A percentile compares a stretch with the other conserved stretches of the same genome.
phyloP scores from a whole-genome alignment of 2,329 filamentous ascomycete species.

The Epichloe sylvatica region DNA sequence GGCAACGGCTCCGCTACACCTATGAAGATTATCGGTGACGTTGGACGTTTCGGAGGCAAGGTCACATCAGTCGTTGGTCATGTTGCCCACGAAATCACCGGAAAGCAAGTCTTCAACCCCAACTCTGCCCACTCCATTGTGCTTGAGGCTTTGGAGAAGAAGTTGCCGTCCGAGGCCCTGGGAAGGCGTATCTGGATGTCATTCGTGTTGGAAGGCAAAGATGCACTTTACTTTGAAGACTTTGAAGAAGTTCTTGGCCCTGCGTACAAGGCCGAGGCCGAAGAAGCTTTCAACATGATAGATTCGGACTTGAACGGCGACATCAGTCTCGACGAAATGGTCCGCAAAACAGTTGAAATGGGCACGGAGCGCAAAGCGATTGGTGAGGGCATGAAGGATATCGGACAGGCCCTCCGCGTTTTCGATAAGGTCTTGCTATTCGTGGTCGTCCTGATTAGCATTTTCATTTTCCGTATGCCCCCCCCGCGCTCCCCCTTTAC shows the following conservation, averaged over 20 bases:
- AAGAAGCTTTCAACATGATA: constrained; percentile 68
- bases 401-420: constrained; percentile 83
- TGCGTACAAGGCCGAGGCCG: constrained; percentile 60
- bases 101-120: constrained; percentile 88
- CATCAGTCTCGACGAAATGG: constrained; percentile 90
- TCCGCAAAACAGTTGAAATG: constrained; percentile 71
- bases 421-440: constrained; percentile 76
- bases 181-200: constrained; percentile 97
- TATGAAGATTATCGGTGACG: constrained; percentile 62
- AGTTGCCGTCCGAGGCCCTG: constrained; percentile 72
- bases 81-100: constrained; percentile 85
- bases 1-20: constrained; percentile 55
- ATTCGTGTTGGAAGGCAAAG: constrained; percentile 80
- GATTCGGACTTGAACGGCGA: constrained; percentile 87
- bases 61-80: constrained; percentile 88
- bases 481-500: too few relatives aligned
- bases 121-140: constrained; percentile 84
- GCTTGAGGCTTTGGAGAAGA: constrained; percentile 75
- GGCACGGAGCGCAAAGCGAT: constrained; percentile 80
- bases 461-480: constrained; percentile 66
- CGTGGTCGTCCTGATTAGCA: constrained; percentile 63
- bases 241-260: constrained; percentile 75
- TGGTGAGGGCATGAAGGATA: constrained; percentile 88
- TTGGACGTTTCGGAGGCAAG: constrained; percentile 79
- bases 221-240: constrained; percentile 67